A percentile compares a stretch with the other conserved stretches of the same genome.
Conservation (phyloP, 139 green algal genomes). For the Klebsormidium nitens region DNA sequence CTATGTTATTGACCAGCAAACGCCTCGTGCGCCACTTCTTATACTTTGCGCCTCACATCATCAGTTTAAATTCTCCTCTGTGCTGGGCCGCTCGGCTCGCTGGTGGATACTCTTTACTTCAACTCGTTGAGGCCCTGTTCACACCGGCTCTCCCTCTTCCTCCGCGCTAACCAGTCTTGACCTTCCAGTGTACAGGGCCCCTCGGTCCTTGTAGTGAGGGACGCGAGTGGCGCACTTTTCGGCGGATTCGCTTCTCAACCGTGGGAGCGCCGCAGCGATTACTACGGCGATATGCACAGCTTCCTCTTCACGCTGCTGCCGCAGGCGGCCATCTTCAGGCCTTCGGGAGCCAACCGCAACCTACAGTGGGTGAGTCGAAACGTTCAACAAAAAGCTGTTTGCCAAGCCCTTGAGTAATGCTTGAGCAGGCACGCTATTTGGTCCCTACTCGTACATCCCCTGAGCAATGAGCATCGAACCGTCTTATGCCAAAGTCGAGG, state of each 20-base stretch:
- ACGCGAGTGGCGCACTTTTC: conserved; percentile 23
- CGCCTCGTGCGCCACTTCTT: neutral
- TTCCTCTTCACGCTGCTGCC: conserved; percentile 27
- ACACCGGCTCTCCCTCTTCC: neutral
- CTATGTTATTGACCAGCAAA: too few species aligned
- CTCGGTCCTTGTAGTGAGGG: conserved; percentile 20
- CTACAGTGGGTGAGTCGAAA: conserved; percentile 28
- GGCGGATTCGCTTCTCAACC: conserved; percentile 28
- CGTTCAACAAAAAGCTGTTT: too few species aligned
- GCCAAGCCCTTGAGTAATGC: too few species aligned
- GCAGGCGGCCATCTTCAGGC: neutral
- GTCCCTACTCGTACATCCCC: too few species aligned
- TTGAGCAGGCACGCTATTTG: too few species aligned
- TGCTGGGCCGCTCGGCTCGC: neutral
- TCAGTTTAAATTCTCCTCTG: neutral
- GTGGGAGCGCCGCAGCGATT: conserved; percentile 18
- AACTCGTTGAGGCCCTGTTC: neutral
- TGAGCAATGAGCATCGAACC: too few species aligned
- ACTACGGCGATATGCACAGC: conserved; percentile 23
- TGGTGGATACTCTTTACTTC: neutral
- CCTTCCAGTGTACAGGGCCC: conserved; percentile 1
- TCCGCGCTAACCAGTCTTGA: neutral
- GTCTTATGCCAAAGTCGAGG: too few species aligned
- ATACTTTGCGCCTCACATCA: neutral
- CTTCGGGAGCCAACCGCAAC: conserved; percentile 26